Evolutionary conservation across 805 yeast species (phyloP), one percentile per base, ranked within the genome.

Genomic region (Spathaspora gorwiae): DNA sequence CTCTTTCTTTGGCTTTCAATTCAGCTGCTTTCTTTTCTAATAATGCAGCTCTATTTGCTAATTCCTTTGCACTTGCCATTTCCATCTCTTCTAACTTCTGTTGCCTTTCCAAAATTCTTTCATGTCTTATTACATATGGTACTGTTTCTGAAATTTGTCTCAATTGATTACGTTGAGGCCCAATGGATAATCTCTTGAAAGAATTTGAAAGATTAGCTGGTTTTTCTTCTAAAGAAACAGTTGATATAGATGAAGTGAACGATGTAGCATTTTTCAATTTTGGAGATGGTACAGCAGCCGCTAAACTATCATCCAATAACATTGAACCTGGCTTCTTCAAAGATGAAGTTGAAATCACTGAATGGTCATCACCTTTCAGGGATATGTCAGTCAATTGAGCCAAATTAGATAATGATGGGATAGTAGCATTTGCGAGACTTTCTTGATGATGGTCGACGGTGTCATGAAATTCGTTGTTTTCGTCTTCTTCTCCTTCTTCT

Each of bases 81-180:
- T 87, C 95, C 65, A 87, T 66, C 54, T 86, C 89, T 60, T 86
- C 90, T 42, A 87, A 67, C 65, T 83, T 86, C 47, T 82, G 87
- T 57, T 87, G 90, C 62, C 87, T 82, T 43, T 84, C 83, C 52
- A 81, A 65, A 46, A 86, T 76, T 46, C 84, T 76, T 62, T 87
- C 92, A 61, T 86, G 92, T 59, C 87, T 78, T 50, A 87, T 68
- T 31, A 85, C 84, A 54, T 87, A 87, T n/a, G 95, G 95, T 24
- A 87, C 87, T 1, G 94, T 87, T 58, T 85, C 92, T 37, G 90
- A 83, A 45, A 87, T 81, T 57, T 83, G 86, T 59, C 95, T 74
- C 52, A 87, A 68, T 63, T 84, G 87, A 52, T 74, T 74, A 51
- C 87, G 77, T 53, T 72, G 76, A 5, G 76, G 76, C 2, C 67